phyloP scores from a whole-genome alignment of 2,329 filamentous ascomycete species.

The Meredithiella fracta region DNA sequence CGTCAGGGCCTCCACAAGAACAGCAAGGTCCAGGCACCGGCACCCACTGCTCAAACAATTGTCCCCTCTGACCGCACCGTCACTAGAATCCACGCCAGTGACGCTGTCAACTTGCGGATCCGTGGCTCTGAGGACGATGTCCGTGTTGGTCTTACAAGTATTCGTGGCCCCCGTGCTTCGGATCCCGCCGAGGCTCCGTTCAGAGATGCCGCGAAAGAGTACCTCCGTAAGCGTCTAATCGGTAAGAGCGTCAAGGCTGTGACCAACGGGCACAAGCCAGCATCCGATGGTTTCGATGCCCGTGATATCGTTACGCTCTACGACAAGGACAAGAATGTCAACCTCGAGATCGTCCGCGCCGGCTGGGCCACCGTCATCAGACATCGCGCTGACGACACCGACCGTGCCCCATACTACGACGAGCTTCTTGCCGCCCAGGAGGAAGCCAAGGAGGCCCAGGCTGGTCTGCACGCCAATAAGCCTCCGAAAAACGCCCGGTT shows the following conservation, averaged over 20 bases:
- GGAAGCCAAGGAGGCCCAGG: conserved; percentile 68
- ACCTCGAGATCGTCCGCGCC: conserved; percentile 69
- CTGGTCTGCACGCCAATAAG: conserved; percentile 92
- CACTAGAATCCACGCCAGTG: conserved; percentile 67
- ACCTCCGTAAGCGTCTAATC: conserved; percentile 80
- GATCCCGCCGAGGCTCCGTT: conserved; percentile 81
- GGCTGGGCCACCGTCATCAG: conserved; percentile 89
- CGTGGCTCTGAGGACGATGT: conserved; percentile 70
- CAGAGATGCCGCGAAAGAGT: conserved; percentile 88
- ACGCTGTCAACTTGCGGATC: conserved; percentile 67
- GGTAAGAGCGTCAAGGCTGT: conserved; percentile 86
- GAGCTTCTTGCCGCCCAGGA: conserved; percentile 68
- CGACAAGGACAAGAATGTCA: conserved; percentile 73
- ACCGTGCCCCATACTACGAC: conserved; percentile 88
- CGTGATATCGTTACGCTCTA: conserved; percentile 84
- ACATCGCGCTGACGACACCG: conserved; percentile 85
- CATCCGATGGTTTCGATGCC: conserved; percentile 79
- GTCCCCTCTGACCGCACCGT: conserved; percentile 65
- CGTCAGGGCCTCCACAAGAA: conserved; percentile 69
- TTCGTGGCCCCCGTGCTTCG: conserved; percentile 77
- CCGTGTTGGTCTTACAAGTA: conserved; percentile 79
- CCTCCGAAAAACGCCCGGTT: conserved; percentile 67
- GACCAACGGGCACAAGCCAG: conserved; percentile 80
- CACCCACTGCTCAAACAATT: conserved; percentile 72
- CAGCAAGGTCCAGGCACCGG: conserved; percentile 33